Evolutionary conservation across 139 green algal genomes (phyloP).

Genomic region (Mesostigma viride): DNA sequence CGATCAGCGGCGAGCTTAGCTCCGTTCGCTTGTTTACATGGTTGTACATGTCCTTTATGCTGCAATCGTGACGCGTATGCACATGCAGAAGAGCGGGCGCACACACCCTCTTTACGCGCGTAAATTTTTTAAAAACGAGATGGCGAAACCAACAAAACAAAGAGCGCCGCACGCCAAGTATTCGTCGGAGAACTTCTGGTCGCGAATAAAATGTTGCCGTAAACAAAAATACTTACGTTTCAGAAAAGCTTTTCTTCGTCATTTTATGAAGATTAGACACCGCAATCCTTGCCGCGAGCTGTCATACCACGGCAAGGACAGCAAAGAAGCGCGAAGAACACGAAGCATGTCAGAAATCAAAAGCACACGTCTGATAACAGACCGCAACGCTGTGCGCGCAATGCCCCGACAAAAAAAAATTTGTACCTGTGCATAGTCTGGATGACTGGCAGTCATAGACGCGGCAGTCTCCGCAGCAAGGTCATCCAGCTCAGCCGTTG

Average conservation of each 20-base stretch:
- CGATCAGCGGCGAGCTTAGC: constrained; percentile 65
- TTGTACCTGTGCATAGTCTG: constrained; percentile 88
- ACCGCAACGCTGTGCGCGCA: too few relatives aligned
- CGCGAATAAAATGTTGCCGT: constrained; percentile 3
- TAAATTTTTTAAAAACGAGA: not conserved
- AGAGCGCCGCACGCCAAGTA: not conserved
- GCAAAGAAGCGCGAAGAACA: too few relatives aligned
- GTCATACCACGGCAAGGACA: constrained; percentile 27
- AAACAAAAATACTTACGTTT: constrained; percentile 35
- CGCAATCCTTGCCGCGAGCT: constrained; percentile 93
- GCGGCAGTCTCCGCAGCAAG: constrained; percentile 95
- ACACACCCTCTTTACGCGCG: not conserved
- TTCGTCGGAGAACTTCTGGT: not conserved
- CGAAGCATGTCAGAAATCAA: too few relatives aligned
- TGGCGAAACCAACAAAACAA: not conserved
- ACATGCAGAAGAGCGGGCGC: not conserved
- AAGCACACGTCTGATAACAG: too few relatives aligned
- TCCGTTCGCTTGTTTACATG: constrained; percentile 86
- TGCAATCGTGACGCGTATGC: constrained; percentile 32
- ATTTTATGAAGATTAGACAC: constrained; percentile 99
- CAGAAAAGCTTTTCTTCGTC: constrained; percentile 90
- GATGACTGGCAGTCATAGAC: constrained; percentile 89
- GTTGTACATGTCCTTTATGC: constrained; percentile 77
- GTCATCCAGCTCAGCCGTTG: constrained; percentile 92
- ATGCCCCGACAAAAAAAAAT: not conserved